phyloP scores from a whole-genome alignment of 768 basidiomycete species.

The Austroboletus eburneus region DNA sequence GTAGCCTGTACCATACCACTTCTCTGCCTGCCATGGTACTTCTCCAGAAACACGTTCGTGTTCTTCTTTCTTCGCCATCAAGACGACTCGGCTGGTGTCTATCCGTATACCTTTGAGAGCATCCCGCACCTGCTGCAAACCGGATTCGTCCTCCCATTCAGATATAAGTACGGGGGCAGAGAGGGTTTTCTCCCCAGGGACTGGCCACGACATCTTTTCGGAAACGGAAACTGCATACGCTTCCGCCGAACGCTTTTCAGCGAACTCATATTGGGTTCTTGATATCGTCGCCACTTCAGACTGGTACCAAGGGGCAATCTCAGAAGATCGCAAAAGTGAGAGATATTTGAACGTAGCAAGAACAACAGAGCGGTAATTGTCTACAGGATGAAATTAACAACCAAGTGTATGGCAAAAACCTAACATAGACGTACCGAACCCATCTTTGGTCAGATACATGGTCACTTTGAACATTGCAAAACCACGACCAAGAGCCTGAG shows the following conservation, averaged over 20 bases:
- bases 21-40: constrained; percentile 68
- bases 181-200: constrained; percentile 73
- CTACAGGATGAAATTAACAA: constrained; percentile 27
- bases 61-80: constrained; percentile 76
- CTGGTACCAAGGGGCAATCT: constrained; percentile 64
- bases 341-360: constrained; percentile 77
- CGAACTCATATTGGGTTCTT: constrained; percentile 76
- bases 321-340: constrained; percentile 57
- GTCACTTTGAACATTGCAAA: constrained; percentile 90
- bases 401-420: background rate
- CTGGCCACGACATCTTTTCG: constrained; percentile 73
- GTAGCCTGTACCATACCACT: constrained; percentile 92
- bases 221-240: constrained; percentile 74
- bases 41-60: constrained; percentile 48
- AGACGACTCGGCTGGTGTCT: constrained; percentile 58
- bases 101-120: constrained; percentile 59
- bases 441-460: constrained; percentile 75
- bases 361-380: constrained; percentile 69
- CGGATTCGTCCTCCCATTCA: constrained; percentile 62
- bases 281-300: constrained; percentile 71
- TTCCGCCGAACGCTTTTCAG: constrained; percentile 79
- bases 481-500: constrained; percentile 69
- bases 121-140: constrained; percentile 51
- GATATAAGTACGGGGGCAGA: constrained; percentile 66
- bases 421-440: constrained; percentile 61